Evolutionary conservation across 352 stramenopile species (phyloP).

Genomic region (Achlya hypogyna): DNA sequence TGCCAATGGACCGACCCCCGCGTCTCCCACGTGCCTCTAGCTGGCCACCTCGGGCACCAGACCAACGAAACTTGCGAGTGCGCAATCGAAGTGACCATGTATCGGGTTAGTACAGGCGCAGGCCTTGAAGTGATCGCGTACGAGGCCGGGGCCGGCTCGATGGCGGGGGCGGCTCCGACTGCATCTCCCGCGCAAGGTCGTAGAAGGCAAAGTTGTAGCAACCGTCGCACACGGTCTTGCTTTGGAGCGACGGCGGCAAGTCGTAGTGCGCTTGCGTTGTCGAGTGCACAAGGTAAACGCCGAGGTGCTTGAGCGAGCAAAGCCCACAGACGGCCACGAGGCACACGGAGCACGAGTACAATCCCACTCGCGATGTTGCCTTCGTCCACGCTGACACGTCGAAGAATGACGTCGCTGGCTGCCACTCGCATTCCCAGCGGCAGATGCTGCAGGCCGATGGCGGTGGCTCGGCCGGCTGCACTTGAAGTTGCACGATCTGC

Average conservation of each 20-base stretch:
- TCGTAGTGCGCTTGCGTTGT: not conserved
- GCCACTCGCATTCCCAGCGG: constrained; percentile 46
- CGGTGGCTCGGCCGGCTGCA: not conserved
- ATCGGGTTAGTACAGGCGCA: not conserved
- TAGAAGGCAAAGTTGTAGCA: constrained; percentile 7
- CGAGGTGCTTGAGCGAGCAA: not conserved
- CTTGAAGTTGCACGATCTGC: not conserved
- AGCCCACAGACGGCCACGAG: not conserved
- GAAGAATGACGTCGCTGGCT: constrained; percentile 36
- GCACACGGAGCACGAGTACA: not conserved
- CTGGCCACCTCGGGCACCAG: too few relatives aligned
- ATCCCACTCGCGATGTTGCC: not conserved
- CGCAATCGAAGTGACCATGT: too few relatives aligned
- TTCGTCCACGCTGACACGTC: not conserved
- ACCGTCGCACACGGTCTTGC: not conserved
- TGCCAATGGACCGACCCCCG: too few relatives aligned
- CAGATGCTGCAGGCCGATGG: constrained; percentile 47
- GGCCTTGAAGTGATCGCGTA: not conserved
- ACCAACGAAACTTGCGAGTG: too few relatives aligned
- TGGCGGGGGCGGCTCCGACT: not conserved
- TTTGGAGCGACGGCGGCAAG: not conserved
- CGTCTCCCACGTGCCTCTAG: too few relatives aligned
- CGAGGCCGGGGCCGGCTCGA: not conserved
- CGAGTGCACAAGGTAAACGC: not conserved
- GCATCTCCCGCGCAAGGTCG: not conserved